Evolutionary conservation across 2,329 filamentous ascomycete genomes (phyloP), one percentile per base, ranked within the genome.

Genomic region (Trichoderma afroharzianum): DNA sequence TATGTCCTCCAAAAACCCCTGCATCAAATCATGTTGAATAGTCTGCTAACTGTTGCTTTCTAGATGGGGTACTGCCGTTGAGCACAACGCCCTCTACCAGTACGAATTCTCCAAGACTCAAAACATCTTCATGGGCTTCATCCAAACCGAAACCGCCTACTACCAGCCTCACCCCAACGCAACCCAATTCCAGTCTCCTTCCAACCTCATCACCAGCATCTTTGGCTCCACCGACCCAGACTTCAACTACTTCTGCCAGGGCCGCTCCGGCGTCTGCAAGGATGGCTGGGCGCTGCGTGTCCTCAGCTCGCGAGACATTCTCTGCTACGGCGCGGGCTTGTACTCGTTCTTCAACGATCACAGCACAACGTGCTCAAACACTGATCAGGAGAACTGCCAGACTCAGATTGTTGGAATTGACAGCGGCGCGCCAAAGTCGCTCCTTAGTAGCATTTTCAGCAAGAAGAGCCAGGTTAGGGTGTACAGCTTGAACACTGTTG

Each of bases 121-220:
- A 75, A 83, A 86, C 74, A 77, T 86, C 73, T 83, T 83, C 73
- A 83, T 85, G 77, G 82, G 82, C n/a, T 77, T 84, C 68, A 86
- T 87, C 63, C 85, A 87, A 74, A 84, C 77, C 1, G 77, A 79
- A 33, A 71, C 74, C 0, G 75, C 76, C 8, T 76, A 77, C 58
- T 77, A 68, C 8, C 75, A 77, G 32, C 72, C 75, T 0, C 58
- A 67, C 2, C 73, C 74, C 0, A 28, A 71, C 3, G 72, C 74
- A 0, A 73, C 75, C 11, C 59, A 53, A 1, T 75, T 73, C 11
- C 75, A 76, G 26, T 8, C 36, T 6, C 18, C 47, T 11, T 61
- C 63, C 12, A 26, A 39, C 14, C 69, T 73, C 47, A 53, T 53
- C 47, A 24, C 47, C 47, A 53, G 47, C 47, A 53, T 53, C 47